Evolutionary conservation across 2,329 filamentous ascomycete species (phyloP).

Genomic region (Magnaporthales sp.): DNA sequence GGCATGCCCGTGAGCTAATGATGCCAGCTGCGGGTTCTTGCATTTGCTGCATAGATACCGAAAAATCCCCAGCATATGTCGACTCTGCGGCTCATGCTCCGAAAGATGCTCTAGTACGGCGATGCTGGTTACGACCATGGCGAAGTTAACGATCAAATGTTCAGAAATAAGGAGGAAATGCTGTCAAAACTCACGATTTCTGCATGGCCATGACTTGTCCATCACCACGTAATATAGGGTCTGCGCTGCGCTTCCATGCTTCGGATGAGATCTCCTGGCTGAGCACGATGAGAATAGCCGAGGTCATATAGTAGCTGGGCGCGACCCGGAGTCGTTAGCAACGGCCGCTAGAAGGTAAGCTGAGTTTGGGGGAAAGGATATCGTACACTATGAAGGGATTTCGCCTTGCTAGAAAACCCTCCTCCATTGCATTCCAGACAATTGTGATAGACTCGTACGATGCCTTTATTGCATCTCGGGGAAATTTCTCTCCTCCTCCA

Average conservation of each 20-base stretch:
- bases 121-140: background rate
- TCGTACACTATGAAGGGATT: constrained; percentile 50
- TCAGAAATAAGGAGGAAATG: background rate
- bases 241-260: background rate
- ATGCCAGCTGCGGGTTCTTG: constrained; percentile 1
- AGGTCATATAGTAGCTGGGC: constrained; percentile 46
- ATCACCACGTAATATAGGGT: constrained; percentile 3
- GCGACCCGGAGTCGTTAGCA: background rate
- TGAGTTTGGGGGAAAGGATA: background rate
- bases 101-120: background rate
- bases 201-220: background rate
- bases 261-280: constrained; percentile 34
- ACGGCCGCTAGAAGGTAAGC: too few relatives aligned
- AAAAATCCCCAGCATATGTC: background rate
- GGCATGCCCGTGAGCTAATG: background rate
- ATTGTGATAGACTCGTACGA: constrained; percentile 41
- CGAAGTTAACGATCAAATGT: background rate
- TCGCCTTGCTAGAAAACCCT: constrained; percentile 36
- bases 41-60: constrained; percentile 5
- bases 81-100: background rate
- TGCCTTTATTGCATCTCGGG: constrained; percentile 25
- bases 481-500: constrained; percentile 7
- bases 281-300: constrained; percentile 43
- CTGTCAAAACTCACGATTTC: background rate
- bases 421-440: constrained; percentile 33